Conservation (phyloP, 768 basidiomycete genomes). For the Psilocybe cyanescens region DNA sequence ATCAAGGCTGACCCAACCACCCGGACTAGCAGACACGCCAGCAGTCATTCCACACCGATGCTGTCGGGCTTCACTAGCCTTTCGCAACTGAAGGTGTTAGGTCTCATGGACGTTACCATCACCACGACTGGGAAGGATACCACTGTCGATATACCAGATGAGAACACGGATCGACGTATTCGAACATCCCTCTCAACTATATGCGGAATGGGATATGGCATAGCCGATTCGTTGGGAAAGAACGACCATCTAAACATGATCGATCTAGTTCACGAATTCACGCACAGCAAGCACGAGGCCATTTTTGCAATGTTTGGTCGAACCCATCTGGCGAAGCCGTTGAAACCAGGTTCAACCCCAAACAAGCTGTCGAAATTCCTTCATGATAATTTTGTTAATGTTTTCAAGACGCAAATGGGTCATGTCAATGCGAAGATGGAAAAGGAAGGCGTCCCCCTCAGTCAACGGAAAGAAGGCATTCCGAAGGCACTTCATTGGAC, state of each 20-base stretch:
- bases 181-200: conserved; percentile 90
- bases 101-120: conserved; percentile 97
- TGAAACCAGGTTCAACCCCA: conserved; percentile 51
- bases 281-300: conserved; percentile 75
- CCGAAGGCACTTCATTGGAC: conserved; percentile 83
- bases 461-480: conserved; percentile 44
- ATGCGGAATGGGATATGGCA: conserved; percentile 93
- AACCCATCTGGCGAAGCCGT: conserved; percentile 47
- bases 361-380: conserved; percentile 83
- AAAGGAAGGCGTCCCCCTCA: conserved; percentile 30
- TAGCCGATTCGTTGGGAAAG: conserved; percentile 88
- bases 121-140: conserved; percentile 58
- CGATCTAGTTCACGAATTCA: conserved; percentile 91
- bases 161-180: conserved; percentile 87
- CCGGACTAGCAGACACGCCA: conserved; percentile 5
- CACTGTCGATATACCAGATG: conserved; percentile 72
- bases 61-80: conserved; percentile 89
- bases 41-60: conserved; percentile 27
- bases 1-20: conserved; percentile 73
- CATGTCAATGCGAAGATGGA: conserved; percentile 45
- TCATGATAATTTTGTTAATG: conserved; percentile 75
- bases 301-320: conserved; percentile 97
- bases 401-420: conserved; percentile 63
- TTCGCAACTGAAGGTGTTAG: conserved; percentile 83
- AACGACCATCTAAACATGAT: conserved; percentile 85